Base-by-base conservation (phyloP, 345 rosid species). In the Melastoma malabathricum region DNA sequence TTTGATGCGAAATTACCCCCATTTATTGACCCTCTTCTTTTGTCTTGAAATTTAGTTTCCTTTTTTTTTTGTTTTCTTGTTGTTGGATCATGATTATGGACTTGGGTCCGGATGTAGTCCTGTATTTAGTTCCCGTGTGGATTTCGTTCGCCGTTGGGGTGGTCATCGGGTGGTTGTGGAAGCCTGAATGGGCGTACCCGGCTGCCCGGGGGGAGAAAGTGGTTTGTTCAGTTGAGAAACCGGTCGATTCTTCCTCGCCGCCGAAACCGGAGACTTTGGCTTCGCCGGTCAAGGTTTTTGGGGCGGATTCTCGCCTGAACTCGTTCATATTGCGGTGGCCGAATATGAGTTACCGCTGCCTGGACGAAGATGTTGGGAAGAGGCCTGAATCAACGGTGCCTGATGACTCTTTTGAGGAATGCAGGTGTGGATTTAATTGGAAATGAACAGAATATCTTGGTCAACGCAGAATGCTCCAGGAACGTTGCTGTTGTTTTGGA, bases 101-200 rank as follows among this genome's bases (percentile, higher is more conserved):
- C 51, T 14, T 63, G 39, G 56, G 59, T 47, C 29, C 48, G 3
- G 72, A 62, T 12, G 50, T 27, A 52, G 29, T 57, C 46, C 46
- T 59, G 53, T 56, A 57, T 51, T 47, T 77, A 39, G 65, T 61
- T 64, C 49, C 62, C 23, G 61, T 79, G 1, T 73, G 83, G 73
- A n/a, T 80, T 50, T 76, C 83, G 8, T 80, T 85, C 58, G 61
- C 77, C 2, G 53, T 74, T 31, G 95, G 95, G 3, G 53, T 82
- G 43, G 13, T 74, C 6, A 46, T 85, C 13, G 87, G 90, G 34
- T 82, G 87, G 87, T 20, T 56, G 5, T 85, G 90, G 95, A 82
- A 71, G 66, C 85, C 90, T 14, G 74, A 56, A 55, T 78, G 79
- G 83, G 85, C 18, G 15, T 29, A 20, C 20, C 27, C 43, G 15